Base-by-base conservation (phyloP, 78 protist genomes). In the Dictyostelium intermedium region DNA sequence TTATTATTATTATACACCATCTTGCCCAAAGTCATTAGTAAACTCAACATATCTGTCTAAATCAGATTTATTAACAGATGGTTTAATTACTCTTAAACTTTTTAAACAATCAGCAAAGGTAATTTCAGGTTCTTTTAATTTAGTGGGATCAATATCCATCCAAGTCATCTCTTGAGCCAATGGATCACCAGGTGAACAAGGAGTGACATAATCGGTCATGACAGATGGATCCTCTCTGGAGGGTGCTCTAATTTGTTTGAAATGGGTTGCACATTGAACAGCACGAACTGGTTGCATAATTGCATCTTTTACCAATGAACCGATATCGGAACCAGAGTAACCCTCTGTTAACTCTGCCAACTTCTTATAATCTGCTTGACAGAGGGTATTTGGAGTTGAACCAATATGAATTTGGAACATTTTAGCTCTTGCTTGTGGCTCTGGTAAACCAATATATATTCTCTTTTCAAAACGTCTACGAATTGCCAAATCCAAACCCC, bases 401-500 rank as follows among this genome's bases (percentile, higher is more conserved):
- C 99, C 99, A 27, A 99, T 76, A 53, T 97, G 95, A 37, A 99
- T 74, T 50, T 93, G 56, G 66, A 99, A 96, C 98, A 99, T 93
- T 18, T 47, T 77, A 6, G 60, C 66, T 16, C 99, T 95, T 2
- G 99, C 99, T 3, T 53, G 85, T 18, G 84, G 96, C 6, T 95
- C 95, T 53, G 96, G 96, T n/a, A 96, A 72, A 30, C 87, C 87
- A 25, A 96, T 96, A 70, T 94, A 93, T 27, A 91, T 91, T 34
- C 95, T 27, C 87, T 96, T 94, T 60, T 94, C 97, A 30, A 91
- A 85, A 73, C 99, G 96, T 10, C 99, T 85, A 9, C 99, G 96
- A 34, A 99, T 87, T 43, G 99, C 99, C 1, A 99, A 30, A 92
- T 99, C 99, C 10, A 99, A 91, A 20, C 53, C 82, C 99, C 99